A percentile compares a stretch with the other conserved stretches of the same genome.
Conservation (phyloP, 2,329 filamentous ascomycete species). For the Ampelomyces quisqualis region DNA sequence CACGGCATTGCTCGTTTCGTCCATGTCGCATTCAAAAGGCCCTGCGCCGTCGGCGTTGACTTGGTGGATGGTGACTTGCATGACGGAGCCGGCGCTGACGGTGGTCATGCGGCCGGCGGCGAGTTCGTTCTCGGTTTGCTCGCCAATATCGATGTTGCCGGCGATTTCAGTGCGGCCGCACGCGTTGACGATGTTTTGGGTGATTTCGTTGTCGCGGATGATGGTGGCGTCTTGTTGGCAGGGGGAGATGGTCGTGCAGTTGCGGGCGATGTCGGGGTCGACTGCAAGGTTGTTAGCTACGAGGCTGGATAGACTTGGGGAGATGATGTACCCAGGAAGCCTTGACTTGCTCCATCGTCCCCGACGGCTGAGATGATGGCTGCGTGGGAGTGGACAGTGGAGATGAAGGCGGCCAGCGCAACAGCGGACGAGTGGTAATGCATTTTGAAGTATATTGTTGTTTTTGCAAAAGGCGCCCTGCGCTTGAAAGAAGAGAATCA, state of each 20-base stretch:
- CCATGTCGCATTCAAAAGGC: constrained; percentile 65
- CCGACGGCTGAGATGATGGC: constrained; percentile 35
- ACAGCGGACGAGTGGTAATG: constrained; percentile 27
- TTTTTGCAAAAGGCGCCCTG: constrained; percentile 23
- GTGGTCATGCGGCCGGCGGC: constrained; percentile 33
- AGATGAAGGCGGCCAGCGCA: constrained; percentile 34
- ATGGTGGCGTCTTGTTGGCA: constrained; percentile 44
- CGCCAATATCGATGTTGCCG: constrained; percentile 44
- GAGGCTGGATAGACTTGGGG: too few species aligned
- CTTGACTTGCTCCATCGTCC: constrained; percentile 33
- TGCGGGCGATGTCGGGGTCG: constrained; percentile 37
- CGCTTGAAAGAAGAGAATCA: constrained; percentile 29
- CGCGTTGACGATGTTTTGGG: constrained; percentile 42
- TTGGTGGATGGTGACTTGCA: constrained; percentile 50
- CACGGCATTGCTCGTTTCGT: constrained; percentile 54
- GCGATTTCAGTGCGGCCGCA: constrained; percentile 41
- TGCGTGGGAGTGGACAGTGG: constrained; percentile 35
- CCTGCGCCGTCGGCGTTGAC: constrained; percentile 67
- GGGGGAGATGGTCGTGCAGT: constrained; percentile 42
- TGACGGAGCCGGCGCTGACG: constrained; percentile 27
- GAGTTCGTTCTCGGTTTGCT: constrained; percentile 42
- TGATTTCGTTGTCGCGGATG: constrained; percentile 41
- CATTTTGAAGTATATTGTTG: constrained; percentile 21
- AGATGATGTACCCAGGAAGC: constrained; percentile 30
- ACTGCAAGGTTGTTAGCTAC: too few species aligned